Percentiles rank a stretch among this genome's conserved stretches.
Evolutionary conservation across 2,329 filamentous ascomycete species (phyloP).

Genomic region (Colletotrichum noveboracense): DNA sequence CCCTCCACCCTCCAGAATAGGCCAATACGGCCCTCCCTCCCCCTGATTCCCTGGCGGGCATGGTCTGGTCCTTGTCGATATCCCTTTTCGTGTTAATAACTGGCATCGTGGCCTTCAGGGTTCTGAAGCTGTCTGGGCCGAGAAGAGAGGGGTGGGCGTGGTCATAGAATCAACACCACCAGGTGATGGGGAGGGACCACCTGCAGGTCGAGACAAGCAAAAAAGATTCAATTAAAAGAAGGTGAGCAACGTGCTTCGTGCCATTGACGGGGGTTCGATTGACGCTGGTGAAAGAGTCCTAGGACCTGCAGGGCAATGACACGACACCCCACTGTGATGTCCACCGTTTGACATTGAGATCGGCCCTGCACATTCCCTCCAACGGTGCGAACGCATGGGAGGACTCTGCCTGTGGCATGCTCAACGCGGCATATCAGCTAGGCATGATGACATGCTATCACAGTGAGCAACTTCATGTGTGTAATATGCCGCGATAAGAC

Average conservation of each 20-base stretch:
- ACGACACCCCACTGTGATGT: conserved; percentile 7
- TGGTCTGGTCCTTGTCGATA: conserved; percentile 5
- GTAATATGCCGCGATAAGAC: not conserved
- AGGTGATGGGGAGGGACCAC: not conserved
- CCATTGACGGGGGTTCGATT: not conserved
- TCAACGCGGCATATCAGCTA: not conserved
- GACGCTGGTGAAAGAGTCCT: not conserved
- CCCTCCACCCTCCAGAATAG: not conserved
- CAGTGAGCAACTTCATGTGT: not conserved
- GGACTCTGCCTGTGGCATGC: not conserved
- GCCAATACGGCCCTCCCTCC: not conserved
- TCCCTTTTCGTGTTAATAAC: not conserved
- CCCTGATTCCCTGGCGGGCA: not conserved
- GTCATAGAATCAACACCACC: not conserved
- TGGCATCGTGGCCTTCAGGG: conserved; percentile 3
- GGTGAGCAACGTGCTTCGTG: not conserved
- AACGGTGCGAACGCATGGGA: not conserved
- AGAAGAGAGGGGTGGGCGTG: not conserved
- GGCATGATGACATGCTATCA: not conserved
- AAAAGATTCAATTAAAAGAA: not conserved
- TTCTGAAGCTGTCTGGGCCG: not conserved
- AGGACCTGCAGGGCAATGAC: not conserved
- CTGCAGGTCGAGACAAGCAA: not conserved
- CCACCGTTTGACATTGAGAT: conserved; percentile 12
- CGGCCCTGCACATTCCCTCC: not conserved